A percentile compares a stretch with the other conserved stretches of the same genome.
These are phyloP conservation scores for Carex myosuroides DNA, from an alignment of 176 grass and related monocot species.

Conservation along the genomic window DNA sequence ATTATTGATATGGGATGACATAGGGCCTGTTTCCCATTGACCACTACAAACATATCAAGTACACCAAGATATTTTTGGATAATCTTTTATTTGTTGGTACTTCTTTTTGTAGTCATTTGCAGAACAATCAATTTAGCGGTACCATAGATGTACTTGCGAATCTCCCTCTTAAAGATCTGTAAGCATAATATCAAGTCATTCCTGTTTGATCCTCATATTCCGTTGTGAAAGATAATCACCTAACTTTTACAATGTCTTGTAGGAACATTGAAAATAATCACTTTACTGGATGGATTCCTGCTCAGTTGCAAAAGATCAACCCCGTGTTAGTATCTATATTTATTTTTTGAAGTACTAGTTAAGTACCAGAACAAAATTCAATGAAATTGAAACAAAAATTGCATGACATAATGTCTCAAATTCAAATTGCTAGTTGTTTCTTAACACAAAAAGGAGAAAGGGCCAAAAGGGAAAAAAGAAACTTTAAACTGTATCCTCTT, in stretches of 20 bases:
- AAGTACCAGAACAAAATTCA: background rate
- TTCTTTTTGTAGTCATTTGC: conserved; percentile 49
- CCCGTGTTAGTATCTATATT: conserved; percentile 49
- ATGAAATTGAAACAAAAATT: background rate
- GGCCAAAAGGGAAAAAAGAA: background rate
- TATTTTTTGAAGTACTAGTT: background rate
- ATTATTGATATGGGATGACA: background rate
- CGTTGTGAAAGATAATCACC: conserved; percentile 8
- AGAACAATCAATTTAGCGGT: conserved; percentile 76
- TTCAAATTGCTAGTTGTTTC: background rate
- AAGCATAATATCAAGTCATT: conserved; percentile 29
- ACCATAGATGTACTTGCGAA: conserved; percentile 52
- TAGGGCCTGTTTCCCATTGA: background rate
- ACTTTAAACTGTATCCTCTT: background rate
- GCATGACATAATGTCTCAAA: background rate
- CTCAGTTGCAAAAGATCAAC: conserved; percentile 61
- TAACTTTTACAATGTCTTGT: conserved; percentile 3
- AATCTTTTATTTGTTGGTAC: background rate
- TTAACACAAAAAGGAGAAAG: conserved; percentile 1
- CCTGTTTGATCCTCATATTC: background rate
- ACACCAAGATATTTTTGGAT: background rate
- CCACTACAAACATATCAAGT: background rate
- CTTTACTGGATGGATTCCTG: conserved; percentile 73
- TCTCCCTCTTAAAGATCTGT: conserved; percentile 72
- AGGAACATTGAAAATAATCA: conserved; percentile 80